These are phyloP conservation scores for Saccharomyces hybrid DNA, from an alignment of 1,139 yeast genomes.

Conservation along the genomic window DNA sequence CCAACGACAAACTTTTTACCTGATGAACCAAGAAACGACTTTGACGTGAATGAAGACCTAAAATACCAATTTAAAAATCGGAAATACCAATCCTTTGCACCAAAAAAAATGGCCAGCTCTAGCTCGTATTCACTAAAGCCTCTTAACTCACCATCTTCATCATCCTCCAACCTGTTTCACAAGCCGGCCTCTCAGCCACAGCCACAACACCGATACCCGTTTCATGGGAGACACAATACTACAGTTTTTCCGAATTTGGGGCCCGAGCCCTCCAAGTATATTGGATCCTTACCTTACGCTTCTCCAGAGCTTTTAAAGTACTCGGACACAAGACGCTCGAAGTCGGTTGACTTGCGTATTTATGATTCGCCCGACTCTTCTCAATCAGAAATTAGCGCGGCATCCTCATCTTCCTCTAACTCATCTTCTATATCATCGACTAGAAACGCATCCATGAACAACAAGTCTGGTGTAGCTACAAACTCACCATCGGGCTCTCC, in stretches of 20 bases:
- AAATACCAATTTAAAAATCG: background rate
- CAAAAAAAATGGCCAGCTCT: background rate
- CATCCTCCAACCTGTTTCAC: background rate
- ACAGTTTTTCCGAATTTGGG: constrained; percentile 13
- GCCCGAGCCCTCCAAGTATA: constrained; percentile 34
- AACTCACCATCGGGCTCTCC: background rate
- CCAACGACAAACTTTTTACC: background rate
- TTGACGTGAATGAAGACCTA: background rate
- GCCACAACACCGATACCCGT: background rate
- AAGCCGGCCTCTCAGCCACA: background rate
- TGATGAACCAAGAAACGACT: background rate
- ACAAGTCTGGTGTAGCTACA: background rate
- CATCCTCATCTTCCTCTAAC: background rate
- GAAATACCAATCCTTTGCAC: background rate
- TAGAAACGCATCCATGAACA: background rate
- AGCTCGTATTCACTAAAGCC: background rate
- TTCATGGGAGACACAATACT: constrained; percentile 1
- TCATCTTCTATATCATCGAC: background rate
- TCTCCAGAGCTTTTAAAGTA: constrained; percentile 67
- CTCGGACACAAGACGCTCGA: background rate
- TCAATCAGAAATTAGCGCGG: background rate
- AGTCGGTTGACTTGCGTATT: constrained; percentile 45
- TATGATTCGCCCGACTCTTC: background rate
- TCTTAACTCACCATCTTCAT: background rate
- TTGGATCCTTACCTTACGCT: constrained; percentile 89